These are phyloP conservation scores for Chaetomiaceae sp. DNA, from an alignment of 2,329 filamentous ascomycete species.

Conservation along the genomic window DNA sequence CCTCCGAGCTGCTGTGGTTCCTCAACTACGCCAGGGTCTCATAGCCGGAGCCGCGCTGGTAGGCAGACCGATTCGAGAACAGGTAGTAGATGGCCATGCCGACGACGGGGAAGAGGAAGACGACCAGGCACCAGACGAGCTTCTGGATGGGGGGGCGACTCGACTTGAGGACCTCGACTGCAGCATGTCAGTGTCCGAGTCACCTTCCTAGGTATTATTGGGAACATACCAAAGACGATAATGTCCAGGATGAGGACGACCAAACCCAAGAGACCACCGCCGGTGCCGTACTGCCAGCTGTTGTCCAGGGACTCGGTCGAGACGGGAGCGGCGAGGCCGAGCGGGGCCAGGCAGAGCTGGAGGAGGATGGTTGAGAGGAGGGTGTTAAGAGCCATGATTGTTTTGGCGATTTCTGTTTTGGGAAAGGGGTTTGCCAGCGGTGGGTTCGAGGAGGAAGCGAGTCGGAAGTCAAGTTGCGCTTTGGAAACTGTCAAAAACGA, in stretches of 20 bases:
- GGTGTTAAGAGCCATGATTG: conserved; percentile 31
- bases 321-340: conserved; percentile 47
- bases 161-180: conserved; percentile 62
- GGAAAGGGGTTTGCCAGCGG: neutral
- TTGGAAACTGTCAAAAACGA: too few relatives aligned
- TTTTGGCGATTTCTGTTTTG: neutral
- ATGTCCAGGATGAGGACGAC: conserved; percentile 59
- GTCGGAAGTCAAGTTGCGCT: too few relatives aligned
- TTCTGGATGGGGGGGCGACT: conserved; percentile 55
- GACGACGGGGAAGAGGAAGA: conserved; percentile 61
- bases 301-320: conserved; percentile 37
- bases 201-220: too few relatives aligned
- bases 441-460: neutral
- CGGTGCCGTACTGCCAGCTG: conserved; percentile 56
- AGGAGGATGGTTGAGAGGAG: conserved; percentile 41
- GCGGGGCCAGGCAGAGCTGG: conserved; percentile 48
- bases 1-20: too few relatives aligned
- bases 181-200: conserved; percentile 15
- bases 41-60: conserved; percentile 51
- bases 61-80: conserved; percentile 57
- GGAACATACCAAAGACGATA: conserved; percentile 54
- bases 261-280: conserved; percentile 58
- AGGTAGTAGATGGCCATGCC: conserved; percentile 61
- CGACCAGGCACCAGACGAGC: conserved; percentile 57
- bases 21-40: conserved; percentile 40